Conservation (phyloP, 164 flowering plant genomes). For the Vitis rotundifolia region DNA sequence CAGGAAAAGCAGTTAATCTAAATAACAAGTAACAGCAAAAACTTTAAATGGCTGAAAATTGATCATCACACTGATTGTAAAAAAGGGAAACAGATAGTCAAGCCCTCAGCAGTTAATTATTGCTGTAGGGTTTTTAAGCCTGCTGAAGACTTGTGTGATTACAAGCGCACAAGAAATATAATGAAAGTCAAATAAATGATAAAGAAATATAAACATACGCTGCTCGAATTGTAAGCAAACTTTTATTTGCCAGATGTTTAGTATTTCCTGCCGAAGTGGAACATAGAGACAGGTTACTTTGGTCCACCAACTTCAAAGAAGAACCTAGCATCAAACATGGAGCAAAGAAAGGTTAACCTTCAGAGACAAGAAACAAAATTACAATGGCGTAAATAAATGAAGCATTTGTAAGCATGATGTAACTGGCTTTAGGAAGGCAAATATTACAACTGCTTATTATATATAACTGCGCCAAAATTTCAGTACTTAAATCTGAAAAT, state of each 20-base stretch:
- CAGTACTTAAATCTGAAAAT: no score
- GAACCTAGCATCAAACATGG: constrained; percentile 3
- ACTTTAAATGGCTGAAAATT: not conserved
- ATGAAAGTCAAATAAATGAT: no score
- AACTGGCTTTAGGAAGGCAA: no score
- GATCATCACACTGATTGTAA: not conserved
- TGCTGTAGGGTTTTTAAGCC: no score
- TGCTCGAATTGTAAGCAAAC: constrained; percentile 7
- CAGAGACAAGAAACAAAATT: not conserved
- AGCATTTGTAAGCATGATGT: no score
- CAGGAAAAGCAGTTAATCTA: not conserved
- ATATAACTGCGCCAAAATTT: no score
- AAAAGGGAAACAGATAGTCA: no score
- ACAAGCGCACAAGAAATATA: no score
- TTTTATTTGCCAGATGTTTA: not conserved
- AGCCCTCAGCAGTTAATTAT: no score
- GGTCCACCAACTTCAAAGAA: not conserved
- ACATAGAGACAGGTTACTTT: not conserved
- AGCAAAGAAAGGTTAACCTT: not conserved
- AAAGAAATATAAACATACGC: constrained; percentile 1
- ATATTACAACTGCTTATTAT: no score
- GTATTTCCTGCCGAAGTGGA: not conserved
- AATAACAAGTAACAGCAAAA: no score
- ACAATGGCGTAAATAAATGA: not conserved
- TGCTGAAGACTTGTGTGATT: no score